Percentiles rank a stretch among this genome's conserved stretches.
These are phyloP conservation scores for Pseudogymnoascus destructans DNA, from an alignment of 2,329 filamentous ascomycete species.

Conservation along the genomic window DNA sequence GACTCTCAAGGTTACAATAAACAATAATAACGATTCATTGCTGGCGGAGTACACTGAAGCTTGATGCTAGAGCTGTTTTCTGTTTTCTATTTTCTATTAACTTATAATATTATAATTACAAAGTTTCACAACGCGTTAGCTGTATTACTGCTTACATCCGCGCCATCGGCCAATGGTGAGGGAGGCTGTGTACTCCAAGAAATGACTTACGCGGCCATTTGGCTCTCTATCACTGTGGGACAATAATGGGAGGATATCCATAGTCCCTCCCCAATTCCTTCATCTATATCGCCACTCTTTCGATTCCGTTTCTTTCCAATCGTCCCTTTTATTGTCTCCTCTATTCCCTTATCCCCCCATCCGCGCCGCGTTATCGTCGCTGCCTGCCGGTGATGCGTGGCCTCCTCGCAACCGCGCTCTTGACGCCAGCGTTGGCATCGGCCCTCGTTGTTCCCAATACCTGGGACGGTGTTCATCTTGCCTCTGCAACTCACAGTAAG, in stretches of 20 bases:
- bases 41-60: not conserved
- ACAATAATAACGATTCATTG: not conserved
- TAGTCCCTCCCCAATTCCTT: not conserved
- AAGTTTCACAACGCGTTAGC: not conserved
- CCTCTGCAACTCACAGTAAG: not conserved
- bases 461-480: not conserved
- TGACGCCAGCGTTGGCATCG: conserved; percentile 6
- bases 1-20: not conserved
- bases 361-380: not conserved
- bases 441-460: conserved; percentile 3
- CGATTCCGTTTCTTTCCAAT: not conserved
- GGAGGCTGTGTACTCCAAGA: not conserved
- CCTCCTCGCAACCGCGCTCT: conserved; percentile 2
- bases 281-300: conserved; percentile 5
- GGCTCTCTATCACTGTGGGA: not conserved
- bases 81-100: too few species aligned
- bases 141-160: not conserved
- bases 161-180: not conserved
- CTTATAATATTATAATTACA: not conserved
- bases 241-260: not conserved
- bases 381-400: not conserved
- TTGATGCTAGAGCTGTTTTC: not conserved
- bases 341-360: conserved; percentile 1
- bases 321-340: not conserved
- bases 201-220: conserved; percentile 1